Evolutionary conservation across 257 asterid species (phyloP), one percentile per base, ranked within the genome.

Genomic region (Linaria vulgaris): DNA sequence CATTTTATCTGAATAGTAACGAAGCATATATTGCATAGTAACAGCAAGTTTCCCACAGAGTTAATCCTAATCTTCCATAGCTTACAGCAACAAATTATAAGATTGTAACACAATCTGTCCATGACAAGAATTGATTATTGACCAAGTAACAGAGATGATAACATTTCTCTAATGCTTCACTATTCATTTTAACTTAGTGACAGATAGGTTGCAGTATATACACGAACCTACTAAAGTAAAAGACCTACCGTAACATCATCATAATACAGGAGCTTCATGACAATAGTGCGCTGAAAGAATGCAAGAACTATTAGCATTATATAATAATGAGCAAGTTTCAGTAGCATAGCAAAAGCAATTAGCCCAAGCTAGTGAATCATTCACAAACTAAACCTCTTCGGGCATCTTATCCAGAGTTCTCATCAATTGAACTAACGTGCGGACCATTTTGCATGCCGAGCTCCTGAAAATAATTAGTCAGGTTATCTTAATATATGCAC

Each of bases 341-440:
- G n/a, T n/a, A n/a, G n/a, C n/a, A n/a, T n/a, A n/a, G n/a, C n/a
- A n/a, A n/a, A n/a, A n/a, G n/a, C n/a, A n/a, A n/a, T n/a, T n/a
- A n/a, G n/a, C n/a, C n/a, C n/a, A n/a, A n/a, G n/a, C n/a, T n/a
- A n/a, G n/a, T n/a, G n/a, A n/a, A n/a, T n/a, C n/a, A n/a, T n/a
- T n/a, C n/a, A n/a, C n/a, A n/a, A n/a, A n/a, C n/a, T n/a, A n/a
- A n/a, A 88, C 96, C 97, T 92, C 96, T 63, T 87, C 91, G 46
- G 97, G 97, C 95, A 92, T 85, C 88, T 92, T 85, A 75, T 88
- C 97, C 54, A 88, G 82, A 66, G 97, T 92, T 78, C 98, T 86
- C 98, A 92, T 88, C 58, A 88, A 80, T 31, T 90, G 96, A 73
- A 90, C 30, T 72, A 87, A 72, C 44, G 96, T 87, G 31, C 95